Base-by-base conservation (phyloP, 306 rosid genomes). In the Cercis canadensis region DNA sequence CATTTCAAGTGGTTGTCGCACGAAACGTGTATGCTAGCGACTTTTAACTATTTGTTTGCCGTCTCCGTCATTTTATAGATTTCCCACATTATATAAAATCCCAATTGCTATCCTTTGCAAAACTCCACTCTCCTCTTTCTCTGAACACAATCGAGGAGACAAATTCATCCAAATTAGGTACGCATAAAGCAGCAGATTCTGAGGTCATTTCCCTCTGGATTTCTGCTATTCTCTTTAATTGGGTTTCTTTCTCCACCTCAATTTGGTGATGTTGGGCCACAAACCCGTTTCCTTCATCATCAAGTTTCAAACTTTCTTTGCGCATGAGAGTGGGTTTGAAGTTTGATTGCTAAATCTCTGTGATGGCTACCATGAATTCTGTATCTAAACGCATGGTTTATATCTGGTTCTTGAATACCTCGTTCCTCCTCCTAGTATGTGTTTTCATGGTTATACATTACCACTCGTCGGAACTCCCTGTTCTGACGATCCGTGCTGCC, bases 361-460 rank as follows among this genome's bases (percentile, higher is more conserved):
- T 0, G 57, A 70, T 71, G 62, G 41, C 34, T 57, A 4, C 64
- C 5, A 7, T 9, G 2, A 59, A 65, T 53, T 72, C 71, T 57
- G 34, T 29, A 45, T 36, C 76, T 57, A 79, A 43, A 34, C 70
- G 58, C 47, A 37, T 24, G 77, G 65, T 19, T 50, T 81, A 65
- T 69, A 47, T 83, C 8, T 5, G 78, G 77, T 80, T 90, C 56
- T 64, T 80, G 54, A 90, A 90, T 71, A 29, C 67, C 65, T 78
- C 83, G 0, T 82, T 80, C 59, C 66, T 90, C 9, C 0, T 84
- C 0, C 61, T 86, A 70, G 73, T 65, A 5, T 82, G 59, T 63
- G 70, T 67, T 50, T 69, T 73, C 41, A 16, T 82, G 61, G 15
- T 75, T 11, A 36, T 71, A 61, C 67, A 74, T 66, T 63, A 76